Percentiles rank a stretch among this genome's conserved stretches.
phyloP scores from a whole-genome alignment of 1,139 yeast species.

The Scheffersomyces lignicola region DNA sequence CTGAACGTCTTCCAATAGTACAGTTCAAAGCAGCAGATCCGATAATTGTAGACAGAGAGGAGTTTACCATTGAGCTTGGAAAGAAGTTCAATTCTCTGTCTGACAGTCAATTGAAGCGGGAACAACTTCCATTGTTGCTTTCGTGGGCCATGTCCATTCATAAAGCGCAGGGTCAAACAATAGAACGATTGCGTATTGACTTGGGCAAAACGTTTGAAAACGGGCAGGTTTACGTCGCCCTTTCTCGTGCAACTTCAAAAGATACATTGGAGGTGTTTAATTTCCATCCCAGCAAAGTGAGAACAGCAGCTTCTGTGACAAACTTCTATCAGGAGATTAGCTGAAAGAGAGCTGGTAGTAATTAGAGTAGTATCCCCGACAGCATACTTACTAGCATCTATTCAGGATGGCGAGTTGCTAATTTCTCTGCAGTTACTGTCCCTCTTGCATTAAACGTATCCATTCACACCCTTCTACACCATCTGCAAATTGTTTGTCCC shows the following conservation, averaged over 20 bases:
- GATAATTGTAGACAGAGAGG: constrained; percentile 65
- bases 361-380: no score
- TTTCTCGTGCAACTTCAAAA: constrained; percentile 81
- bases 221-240: constrained; percentile 89
- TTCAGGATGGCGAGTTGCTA: no score
- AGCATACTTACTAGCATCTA: no score
- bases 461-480: no score
- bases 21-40: constrained; percentile 45
- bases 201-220: constrained; percentile 70
- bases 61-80: constrained; percentile 51
- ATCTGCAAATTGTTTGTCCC: no score
- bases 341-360: no score
- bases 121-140: constrained; percentile 70
- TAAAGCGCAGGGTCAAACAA: constrained; percentile 90
- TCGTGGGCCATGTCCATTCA: constrained; percentile 93
- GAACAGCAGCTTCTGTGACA: constrained; percentile 65
- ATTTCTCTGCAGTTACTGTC: no score
- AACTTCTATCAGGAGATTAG: constrained; percentile 51
- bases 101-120: constrained; percentile 36
- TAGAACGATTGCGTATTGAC: constrained; percentile 76
- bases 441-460: no score
- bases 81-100: constrained; percentile 7
- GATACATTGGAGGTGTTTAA: constrained; percentile 73
- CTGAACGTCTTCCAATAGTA: constrained; percentile 54
- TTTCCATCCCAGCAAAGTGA: constrained; percentile 62